Conservation (phyloP, 1,139 yeast genomes). For the Pichia sp. region DNA sequence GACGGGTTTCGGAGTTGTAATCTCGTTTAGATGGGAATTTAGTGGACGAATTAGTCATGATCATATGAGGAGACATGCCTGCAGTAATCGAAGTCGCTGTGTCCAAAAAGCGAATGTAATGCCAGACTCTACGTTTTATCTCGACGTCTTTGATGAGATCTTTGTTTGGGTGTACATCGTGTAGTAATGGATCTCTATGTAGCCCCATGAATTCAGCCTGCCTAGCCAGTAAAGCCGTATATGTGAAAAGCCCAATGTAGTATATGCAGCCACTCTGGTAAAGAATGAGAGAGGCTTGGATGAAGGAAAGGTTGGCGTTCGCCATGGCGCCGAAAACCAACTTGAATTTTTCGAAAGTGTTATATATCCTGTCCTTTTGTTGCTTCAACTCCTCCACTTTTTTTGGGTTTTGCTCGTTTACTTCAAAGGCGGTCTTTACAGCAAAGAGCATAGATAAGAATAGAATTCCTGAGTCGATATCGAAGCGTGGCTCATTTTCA, state of each 20-base stretch:
- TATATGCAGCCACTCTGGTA: conserved; percentile 18
- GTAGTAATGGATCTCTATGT: conserved; percentile 21
- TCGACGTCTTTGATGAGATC: conserved; percentile 15
- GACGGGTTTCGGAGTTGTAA: conserved; percentile 14
- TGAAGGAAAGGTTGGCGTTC: conserved; percentile 17
- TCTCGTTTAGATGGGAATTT: conserved; percentile 21
- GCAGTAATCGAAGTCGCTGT: conserved; percentile 19
- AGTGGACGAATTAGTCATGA: conserved; percentile 20
- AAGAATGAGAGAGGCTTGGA: conserved; percentile 19
- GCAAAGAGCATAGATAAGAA: conserved; percentile 20
- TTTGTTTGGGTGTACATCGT: conserved; percentile 18
- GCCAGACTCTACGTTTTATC: conserved; percentile 18
- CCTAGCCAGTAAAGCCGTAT: conserved; percentile 18
- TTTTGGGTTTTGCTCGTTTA: conserved; percentile 10
- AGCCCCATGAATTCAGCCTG: conserved; percentile 22
- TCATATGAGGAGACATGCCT: conserved; percentile 23
- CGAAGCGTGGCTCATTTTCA: conserved; percentile 11
- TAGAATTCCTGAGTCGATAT: conserved; percentile 19
- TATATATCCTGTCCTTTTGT: conserved; percentile 9
- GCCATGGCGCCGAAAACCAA: conserved; percentile 14
- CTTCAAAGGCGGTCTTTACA: conserved; percentile 15
- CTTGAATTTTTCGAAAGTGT: conserved; percentile 19
- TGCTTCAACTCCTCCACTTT: conserved; percentile 1
- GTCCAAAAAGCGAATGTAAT: conserved; percentile 19
- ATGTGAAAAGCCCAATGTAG: conserved; percentile 19